Evolutionary conservation across 169 alveolate species (phyloP).

Genomic region (Plasmodium adleri): DNA sequence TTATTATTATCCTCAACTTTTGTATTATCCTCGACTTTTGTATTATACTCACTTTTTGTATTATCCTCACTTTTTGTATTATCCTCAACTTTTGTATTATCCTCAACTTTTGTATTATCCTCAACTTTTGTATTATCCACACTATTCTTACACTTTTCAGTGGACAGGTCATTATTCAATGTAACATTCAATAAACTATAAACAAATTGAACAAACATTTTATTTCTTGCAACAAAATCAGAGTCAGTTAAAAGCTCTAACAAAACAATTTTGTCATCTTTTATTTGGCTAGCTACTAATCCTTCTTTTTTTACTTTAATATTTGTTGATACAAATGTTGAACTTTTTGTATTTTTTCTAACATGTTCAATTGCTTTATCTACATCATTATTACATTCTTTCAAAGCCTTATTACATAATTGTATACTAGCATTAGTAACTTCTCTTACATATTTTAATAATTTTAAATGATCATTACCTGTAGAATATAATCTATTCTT

Average conservation of each 20-base stretch:
- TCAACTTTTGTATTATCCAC: too few species aligned
- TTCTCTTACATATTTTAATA: slow-evolving; percentile 53
- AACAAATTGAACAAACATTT: slow-evolving; percentile 32
- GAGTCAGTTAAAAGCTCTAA: slow-evolving; percentile 62
- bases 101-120: not conserved
- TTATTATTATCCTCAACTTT: not conserved
- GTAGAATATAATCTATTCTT: not conserved
- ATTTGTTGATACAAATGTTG: slow-evolving; percentile 29
- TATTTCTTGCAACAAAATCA: slow-evolving; percentile 48
- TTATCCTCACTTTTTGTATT: too few species aligned
- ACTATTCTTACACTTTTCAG: too few species aligned
- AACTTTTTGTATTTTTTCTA: slow-evolving; percentile 27
- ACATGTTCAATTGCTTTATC: slow-evolving; percentile 65
- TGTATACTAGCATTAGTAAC: slow-evolving; percentile 72
- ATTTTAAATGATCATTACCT: slow-evolving; percentile 23
- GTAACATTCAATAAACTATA: slow-evolving; percentile 2
- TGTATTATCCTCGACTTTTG: slow-evolving; percentile 5
- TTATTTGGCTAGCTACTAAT: slow-evolving; percentile 13
- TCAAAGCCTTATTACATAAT: slow-evolving; percentile 50
- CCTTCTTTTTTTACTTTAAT: slow-evolving; percentile 66
- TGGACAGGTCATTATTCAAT: slow-evolving; percentile 5
- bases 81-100: too few species aligned
- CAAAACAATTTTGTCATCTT: slow-evolving; percentile 16
- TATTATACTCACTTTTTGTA: not conserved
- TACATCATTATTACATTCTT: slow-evolving; percentile 42